A percentile compares a stretch with the other conserved stretches of the same genome.
Conservation (phyloP, 163 green algal species). For the Scenedesmus sp. region DNA sequence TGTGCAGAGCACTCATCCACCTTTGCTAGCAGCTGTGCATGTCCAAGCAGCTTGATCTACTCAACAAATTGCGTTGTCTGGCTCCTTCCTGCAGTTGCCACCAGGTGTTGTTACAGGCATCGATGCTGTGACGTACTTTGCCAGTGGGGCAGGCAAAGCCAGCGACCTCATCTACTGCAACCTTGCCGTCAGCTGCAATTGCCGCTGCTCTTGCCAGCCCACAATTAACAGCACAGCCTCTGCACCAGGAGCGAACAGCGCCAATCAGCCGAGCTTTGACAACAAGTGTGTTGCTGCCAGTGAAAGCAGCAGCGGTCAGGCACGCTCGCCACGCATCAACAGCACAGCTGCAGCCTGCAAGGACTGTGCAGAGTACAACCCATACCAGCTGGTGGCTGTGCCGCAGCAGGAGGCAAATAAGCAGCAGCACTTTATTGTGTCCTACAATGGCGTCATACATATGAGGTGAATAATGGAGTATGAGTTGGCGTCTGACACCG, state of each 20-base stretch:
- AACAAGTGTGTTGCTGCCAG: background rate
- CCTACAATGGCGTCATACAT: conserved; percentile 31
- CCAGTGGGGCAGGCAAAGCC: conserved; percentile 18
- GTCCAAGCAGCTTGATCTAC: too few species aligned
- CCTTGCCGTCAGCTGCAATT: background rate
- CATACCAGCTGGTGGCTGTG: conserved; percentile 27
- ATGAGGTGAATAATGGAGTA: conserved; percentile 1
- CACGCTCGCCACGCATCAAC: too few species aligned
- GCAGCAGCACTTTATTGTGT: conserved; percentile 35
- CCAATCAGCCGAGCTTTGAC: background rate
- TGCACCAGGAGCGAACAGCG: background rate
- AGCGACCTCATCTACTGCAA: conserved; percentile 42
- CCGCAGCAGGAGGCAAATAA: conserved; percentile 20
- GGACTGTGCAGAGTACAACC: conserved; percentile 18
- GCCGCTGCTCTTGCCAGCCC: too few species aligned
- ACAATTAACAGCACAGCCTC: background rate
- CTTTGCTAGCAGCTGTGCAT: background rate
- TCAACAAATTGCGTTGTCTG: background rate
- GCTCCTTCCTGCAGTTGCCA: conserved; percentile 1
- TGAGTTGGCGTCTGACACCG: too few species aligned
- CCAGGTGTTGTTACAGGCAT: conserved; percentile 8
- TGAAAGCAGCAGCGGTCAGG: background rate
- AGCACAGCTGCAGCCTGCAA: background rate
- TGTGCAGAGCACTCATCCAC: background rate
- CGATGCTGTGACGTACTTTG: conserved; percentile 20